Conservation (phyloP, 148 eudicot genomes). For the Hydrangea macrophylla region DNA sequence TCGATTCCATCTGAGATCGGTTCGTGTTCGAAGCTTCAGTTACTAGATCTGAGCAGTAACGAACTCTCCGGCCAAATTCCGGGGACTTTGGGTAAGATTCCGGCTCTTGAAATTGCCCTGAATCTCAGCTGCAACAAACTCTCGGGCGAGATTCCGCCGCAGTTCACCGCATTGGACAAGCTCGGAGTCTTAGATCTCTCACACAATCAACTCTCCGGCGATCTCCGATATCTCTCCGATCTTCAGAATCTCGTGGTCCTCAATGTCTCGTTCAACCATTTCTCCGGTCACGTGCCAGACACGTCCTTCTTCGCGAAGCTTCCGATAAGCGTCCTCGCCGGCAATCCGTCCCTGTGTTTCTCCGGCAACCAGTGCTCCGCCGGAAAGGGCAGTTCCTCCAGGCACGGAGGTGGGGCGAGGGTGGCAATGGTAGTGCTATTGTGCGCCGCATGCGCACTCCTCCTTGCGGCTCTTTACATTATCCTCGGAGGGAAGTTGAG, state of each 20-base stretch:
- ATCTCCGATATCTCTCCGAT: constrained; percentile 40
- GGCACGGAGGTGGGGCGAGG: constrained; percentile 39
- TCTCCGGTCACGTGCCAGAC: constrained; percentile 67
- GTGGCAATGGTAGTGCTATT: constrained; percentile 71
- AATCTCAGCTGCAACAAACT: constrained; percentile 79
- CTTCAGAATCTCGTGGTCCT: constrained; percentile 76
- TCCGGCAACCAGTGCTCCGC: constrained; percentile 37
- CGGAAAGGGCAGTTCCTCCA: constrained; percentile 11
- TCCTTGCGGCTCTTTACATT: constrained; percentile 58
- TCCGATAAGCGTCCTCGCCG: constrained; percentile 52
- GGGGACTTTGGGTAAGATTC: constrained; percentile 61
- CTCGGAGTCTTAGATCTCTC: constrained; percentile 83
- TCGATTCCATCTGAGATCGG: constrained; percentile 63
- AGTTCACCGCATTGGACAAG: constrained; percentile 55
- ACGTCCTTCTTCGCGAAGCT: constrained; percentile 68
- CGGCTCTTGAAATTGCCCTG: constrained; percentile 75
- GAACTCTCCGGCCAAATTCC: constrained; percentile 67
- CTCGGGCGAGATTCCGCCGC: constrained; percentile 71
- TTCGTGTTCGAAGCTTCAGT: constrained; percentile 75
- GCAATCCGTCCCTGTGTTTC: constrained; percentile 53
- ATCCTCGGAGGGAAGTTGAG: constrained; percentile 40
- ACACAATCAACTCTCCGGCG: constrained; percentile 65
- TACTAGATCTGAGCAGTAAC: constrained; percentile 71
- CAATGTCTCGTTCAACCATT: constrained; percentile 65
- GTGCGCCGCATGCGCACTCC: constrained; percentile 51